These are phyloP conservation scores for Dendrobium nobile DNA, from an alignment of 106 monocot species.

Conservation along the genomic window DNA sequence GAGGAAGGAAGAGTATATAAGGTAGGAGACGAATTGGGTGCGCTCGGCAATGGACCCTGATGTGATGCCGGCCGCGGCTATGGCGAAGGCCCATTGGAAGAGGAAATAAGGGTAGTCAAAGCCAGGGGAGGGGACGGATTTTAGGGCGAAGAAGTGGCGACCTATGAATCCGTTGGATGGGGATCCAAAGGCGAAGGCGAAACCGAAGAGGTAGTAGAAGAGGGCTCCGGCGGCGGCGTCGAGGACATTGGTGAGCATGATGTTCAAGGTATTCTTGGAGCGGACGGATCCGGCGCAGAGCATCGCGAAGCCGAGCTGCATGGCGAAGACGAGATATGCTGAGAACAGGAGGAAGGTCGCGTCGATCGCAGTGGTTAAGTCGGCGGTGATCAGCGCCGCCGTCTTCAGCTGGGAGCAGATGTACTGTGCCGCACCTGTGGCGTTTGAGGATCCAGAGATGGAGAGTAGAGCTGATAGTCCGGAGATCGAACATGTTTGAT, in stretches of 20 bases:
- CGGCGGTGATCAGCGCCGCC: not conserved
- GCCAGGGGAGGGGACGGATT: not conserved
- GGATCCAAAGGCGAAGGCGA: constrained; percentile 59
- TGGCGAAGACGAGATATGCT: constrained; percentile 85
- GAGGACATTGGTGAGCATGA: constrained; percentile 96
- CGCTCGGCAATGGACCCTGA: constrained; percentile 26
- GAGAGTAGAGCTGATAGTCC: not conserved
- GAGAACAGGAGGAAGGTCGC: constrained; percentile 83
- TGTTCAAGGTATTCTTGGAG: constrained; percentile 92
- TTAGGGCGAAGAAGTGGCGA: constrained; percentile 15
- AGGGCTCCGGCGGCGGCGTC: constrained; percentile 79
- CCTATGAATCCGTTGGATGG: constrained; percentile 49
- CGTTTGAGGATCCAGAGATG: not conserved
- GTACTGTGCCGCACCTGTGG: constrained; percentile 4
- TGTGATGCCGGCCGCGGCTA: constrained; percentile 54
- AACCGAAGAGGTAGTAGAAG: constrained; percentile 93
- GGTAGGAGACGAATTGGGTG: constrained; percentile 21
- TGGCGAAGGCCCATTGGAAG: constrained; percentile 77
- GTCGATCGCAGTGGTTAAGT: constrained; percentile 6
- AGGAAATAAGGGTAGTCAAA: constrained; percentile 58
- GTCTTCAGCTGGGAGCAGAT: not conserved
- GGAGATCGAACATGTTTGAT: constrained; percentile 1
- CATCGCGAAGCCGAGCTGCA: constrained; percentile 98
- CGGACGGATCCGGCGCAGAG: constrained; percentile 94
- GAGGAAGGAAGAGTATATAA: constrained; percentile 24